phyloP scores from a whole-genome alignment of 371 early-diverging fungal genomes.

The Mortierella sp. region DNA sequence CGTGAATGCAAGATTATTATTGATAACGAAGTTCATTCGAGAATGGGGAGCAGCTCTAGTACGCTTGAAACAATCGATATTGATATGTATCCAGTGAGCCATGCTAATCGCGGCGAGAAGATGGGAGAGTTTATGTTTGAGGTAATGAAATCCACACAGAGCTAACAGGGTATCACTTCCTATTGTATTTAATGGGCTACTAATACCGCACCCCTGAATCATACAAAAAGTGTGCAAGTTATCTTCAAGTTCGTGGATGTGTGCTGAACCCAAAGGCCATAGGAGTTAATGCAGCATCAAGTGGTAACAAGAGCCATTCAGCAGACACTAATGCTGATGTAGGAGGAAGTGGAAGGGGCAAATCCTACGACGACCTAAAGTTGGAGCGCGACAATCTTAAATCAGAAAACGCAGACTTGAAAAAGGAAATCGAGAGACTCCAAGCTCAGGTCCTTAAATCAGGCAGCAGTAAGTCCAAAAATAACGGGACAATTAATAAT shows the following conservation, averaged over 20 bases:
- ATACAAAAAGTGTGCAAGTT: conserved; percentile 19
- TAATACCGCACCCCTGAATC: neutral
- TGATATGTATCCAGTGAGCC: conserved; percentile 46
- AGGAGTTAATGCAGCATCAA: neutral
- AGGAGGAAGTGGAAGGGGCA: conserved; percentile 5
- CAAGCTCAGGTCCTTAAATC: conserved; percentile 25
- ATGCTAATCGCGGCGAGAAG: conserved; percentile 38
- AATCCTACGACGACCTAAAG: conserved; percentile 36
- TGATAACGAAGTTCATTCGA: conserved; percentile 45
- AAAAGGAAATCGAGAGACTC: conserved; percentile 35
- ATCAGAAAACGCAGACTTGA: conserved; percentile 32
- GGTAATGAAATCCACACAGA: conserved; percentile 13
- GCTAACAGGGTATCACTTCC: neutral
- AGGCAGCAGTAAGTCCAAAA: conserved; percentile 19
- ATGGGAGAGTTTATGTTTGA: conserved; percentile 51
- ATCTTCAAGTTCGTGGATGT: conserved; percentile 35
- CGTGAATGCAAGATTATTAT: conserved; percentile 45
- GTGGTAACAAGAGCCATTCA: neutral
- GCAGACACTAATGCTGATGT: neutral
- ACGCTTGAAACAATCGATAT: conserved; percentile 32
- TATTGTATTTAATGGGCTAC: neutral
- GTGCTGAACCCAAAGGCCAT: conserved; percentile 1
- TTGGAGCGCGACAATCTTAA: conserved; percentile 40
- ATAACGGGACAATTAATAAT: neutral
- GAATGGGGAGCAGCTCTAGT: conserved; percentile 7